Evolutionary conservation across 192 early-diverging fungal species (phyloP).

Genomic region (Chytriomyces confervae): DNA sequence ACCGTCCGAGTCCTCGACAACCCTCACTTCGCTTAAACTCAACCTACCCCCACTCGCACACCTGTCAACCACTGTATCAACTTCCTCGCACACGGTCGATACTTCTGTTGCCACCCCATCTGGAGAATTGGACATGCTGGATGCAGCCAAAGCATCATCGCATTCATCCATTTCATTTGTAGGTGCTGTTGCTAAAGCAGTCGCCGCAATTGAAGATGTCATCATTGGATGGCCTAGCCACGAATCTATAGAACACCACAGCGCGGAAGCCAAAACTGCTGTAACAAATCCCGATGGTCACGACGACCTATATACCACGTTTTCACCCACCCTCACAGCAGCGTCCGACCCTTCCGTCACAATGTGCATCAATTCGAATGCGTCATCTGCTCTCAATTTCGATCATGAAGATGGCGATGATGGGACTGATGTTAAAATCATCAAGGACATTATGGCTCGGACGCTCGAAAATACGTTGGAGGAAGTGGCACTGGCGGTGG

Average conservation of each 20-base stretch:
- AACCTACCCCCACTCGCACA: conserved; percentile 15
- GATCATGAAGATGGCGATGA: conserved; percentile 10
- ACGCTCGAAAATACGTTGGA: conserved; percentile 14
- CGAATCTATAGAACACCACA: neutral
- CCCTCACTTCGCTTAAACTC: neutral
- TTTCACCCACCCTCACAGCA: no score
- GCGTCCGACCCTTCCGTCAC: neutral
- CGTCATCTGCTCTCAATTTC: neutral
- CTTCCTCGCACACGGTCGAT: neutral
- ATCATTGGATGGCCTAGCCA: neutral
- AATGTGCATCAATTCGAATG: neutral
- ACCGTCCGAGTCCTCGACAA: no score
- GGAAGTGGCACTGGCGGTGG: neutral
- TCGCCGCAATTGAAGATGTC: conserved; percentile 1
- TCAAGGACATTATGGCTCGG: conserved; percentile 27
- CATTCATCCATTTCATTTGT: neutral
- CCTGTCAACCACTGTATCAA: neutral
- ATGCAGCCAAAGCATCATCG: neutral
- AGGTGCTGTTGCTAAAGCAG: neutral
- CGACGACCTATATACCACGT: no score
- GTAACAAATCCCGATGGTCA: no score
- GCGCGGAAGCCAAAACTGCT: no score
- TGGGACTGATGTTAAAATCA: conserved; percentile 6
- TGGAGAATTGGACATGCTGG: neutral
- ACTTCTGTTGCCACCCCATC: neutral